Evolutionary conservation across 306 rosid species (phyloP).

Genomic region (Casuarina glauca): DNA sequence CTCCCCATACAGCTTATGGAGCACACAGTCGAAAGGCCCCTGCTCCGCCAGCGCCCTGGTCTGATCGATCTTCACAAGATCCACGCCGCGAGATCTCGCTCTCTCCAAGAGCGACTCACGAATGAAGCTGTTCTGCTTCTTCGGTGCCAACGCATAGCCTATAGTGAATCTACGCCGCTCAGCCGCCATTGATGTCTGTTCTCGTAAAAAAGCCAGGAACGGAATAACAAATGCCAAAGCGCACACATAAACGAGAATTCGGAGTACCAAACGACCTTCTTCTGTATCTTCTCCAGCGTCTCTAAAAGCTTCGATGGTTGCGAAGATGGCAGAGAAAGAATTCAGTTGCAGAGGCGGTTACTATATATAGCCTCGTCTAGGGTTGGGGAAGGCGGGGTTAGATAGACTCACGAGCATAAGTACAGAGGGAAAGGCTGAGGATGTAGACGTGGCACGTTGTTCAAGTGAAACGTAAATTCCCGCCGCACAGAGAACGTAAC

Average conservation of each 20-base stretch:
- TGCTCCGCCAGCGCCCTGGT: slow-evolving; percentile 55
- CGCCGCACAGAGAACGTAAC: slow-evolving; percentile 28
- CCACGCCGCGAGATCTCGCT: slow-evolving; percentile 66
- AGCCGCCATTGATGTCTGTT: slow-evolving; percentile 55
- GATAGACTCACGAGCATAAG: slow-evolving; percentile 31
- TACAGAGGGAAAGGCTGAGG: neutral
- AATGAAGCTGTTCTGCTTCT: slow-evolving; percentile 85
- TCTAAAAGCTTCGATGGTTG: neutral
- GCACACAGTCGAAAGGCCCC: slow-evolving; percentile 77
- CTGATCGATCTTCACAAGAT: slow-evolving; percentile 58
- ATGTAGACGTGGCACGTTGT: slow-evolving; percentile 48
- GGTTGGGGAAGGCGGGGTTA: slow-evolving; percentile 34
- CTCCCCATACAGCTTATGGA: slow-evolving; percentile 76
- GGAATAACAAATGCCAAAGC: slow-evolving; percentile 17
- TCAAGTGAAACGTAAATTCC: slow-evolving; percentile 12
- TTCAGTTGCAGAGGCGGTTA: neutral
- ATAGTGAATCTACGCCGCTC: slow-evolving; percentile 43
- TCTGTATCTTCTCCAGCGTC: neutral
- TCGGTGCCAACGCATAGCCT: slow-evolving; percentile 80
- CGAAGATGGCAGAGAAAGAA: neutral
- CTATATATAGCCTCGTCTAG: slow-evolving; percentile 60
- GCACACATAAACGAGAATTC: slow-evolving; percentile 24
- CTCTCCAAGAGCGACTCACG: slow-evolving; percentile 57
- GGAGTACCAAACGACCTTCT: neutral
- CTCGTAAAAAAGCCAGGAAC: neutral